Base-by-base conservation (phyloP, 2,329 filamentous ascomycete genomes). In the Orbilia oligospora region DNA sequence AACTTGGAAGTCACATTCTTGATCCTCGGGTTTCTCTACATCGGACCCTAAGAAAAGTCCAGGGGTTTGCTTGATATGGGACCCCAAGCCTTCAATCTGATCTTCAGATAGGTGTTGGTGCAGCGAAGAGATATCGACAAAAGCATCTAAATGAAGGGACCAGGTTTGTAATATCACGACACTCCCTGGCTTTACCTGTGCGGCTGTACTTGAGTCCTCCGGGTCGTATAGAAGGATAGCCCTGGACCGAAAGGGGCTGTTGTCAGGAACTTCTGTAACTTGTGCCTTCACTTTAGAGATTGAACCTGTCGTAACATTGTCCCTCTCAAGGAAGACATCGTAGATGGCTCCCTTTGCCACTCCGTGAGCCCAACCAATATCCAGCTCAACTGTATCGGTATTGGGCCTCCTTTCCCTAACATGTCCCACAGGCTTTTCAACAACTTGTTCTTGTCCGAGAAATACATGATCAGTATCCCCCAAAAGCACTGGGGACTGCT, bases 311-410 rank as follows among this genome's bases (percentile, higher is more conserved):
- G 16, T 36, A 8, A 53, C n/a, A 20, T 22, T 24, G 16, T 71
- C 38, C 6, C 55, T 22, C 18, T 55, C 46, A 10, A 33, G 46
- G 20, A 51, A 64, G 5, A 65, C 55, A 36, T 73, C 61, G 24
- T 73, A 73, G 14, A 67, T 16, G 3, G 70, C 70, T 14, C 70
- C 70, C 0, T n/a, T 27, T 1, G 51, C 48, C 24, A 67, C 70
- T 0, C 70, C 70, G 20, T 73, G 70, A 10, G 70, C 70, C 36
- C 38, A 73, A 1, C 70, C 70, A 12, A 73, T 22, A 67, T 73
- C 70, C 9, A 73, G 14, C 1, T 65, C 63, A 1, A 73, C 46
- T 1, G n/a, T 6, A n/a, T 44, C 65, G 3, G n/a, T 6, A 22
- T 44, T 61, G 3, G 16, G 63, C 16, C 9, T 41, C 38, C 14